A percentile compares a stretch with the other conserved stretches of the same genome.
Conservation (phyloP, 2,329 filamentous ascomycete genomes). For the Penicillium sp. region DNA sequence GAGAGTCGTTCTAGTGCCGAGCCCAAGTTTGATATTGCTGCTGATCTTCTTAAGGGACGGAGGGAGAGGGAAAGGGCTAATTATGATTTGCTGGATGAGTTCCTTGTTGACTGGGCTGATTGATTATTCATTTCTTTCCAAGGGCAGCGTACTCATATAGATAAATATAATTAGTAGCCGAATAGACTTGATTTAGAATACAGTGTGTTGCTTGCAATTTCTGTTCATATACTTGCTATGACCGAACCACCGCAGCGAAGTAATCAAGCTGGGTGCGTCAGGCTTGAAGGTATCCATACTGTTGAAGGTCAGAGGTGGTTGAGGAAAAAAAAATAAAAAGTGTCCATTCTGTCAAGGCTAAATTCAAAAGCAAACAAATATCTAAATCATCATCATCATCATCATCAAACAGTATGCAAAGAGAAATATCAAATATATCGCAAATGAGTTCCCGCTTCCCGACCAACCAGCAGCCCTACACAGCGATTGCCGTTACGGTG, state of each 20-base stretch:
- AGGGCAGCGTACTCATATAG: not conserved
- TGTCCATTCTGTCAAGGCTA: not conserved
- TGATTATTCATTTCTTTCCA: not conserved
- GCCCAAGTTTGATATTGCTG: slow-evolving; percentile 8
- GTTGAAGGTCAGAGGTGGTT: not conserved
- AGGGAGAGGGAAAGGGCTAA: slow-evolving; percentile 1
- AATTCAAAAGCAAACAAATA: not conserved
- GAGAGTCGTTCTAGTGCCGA: not conserved
- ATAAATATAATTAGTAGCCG: not conserved
- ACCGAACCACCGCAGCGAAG: too few species aligned
- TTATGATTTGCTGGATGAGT: slow-evolving; percentile 7
- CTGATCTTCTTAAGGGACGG: slow-evolving; percentile 4
- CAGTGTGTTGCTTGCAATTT: too few species aligned
- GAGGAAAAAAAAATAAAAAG: not conserved
- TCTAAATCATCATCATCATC: not conserved
- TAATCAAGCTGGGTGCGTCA: too few species aligned
- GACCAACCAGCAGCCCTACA: not conserved
- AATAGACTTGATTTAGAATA: not conserved
- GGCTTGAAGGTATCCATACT: not conserved
- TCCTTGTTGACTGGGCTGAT: slow-evolving; percentile 4
- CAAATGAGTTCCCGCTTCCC: not conserved
- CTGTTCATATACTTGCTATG: too few species aligned
- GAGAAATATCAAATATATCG: not conserved
- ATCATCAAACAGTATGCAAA: too few species aligned
- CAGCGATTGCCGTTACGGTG: not conserved